Base-by-base conservation (phyloP, 2,329 filamentous ascomycete species). In the Delphinella strobiligena region DNA sequence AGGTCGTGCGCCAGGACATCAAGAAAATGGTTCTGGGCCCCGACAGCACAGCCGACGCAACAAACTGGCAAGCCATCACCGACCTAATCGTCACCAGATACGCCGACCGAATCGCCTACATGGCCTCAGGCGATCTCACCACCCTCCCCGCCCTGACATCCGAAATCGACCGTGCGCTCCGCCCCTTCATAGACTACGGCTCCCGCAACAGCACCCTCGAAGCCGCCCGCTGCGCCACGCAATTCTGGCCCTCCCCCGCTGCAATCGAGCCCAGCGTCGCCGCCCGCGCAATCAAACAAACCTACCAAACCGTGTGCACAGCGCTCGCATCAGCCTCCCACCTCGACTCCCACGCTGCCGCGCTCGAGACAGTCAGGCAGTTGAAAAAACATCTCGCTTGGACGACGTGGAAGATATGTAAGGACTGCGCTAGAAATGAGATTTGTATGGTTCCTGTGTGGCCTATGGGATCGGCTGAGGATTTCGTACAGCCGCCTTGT, bases 31-130 rank as follows among this genome's bases (percentile, higher is more conserved):
- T 71, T 1, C 46, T 58, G 19, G 47, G 58, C 9, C 55, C 58
- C 10, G 46, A 48, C 3, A 12, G 15, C 1, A n/a, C n/a, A 3
- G 32, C 24, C 1, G 22, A 7, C 12, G 4, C 37, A 5, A 51
- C 73, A 18, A 62, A 83, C 49, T 87, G 82, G 82, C 82, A 86
- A 52, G 67, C 61, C 0, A 62, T 81, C 1, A 67, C 70, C 0
- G 82, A 88, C 49, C 68, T 81, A 64, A 62, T 87, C 3, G 64
- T 83, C 3, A 54, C 64, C 4, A 69, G 81, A 1, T 85, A 80
- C 49, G 68, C 69, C 3, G 61, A 70, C 22, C 64, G 75, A 17
- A 58, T 87, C 19, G 55, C 59, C 31, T 51, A 56, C 37, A 46
- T 64, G 8, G 40, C 36, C 31, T 57, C 40, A 39, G 55, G 37